Base-by-base conservation (phyloP, 768 basidiomycete genomes). In the Fomitopsis serialis region DNA sequence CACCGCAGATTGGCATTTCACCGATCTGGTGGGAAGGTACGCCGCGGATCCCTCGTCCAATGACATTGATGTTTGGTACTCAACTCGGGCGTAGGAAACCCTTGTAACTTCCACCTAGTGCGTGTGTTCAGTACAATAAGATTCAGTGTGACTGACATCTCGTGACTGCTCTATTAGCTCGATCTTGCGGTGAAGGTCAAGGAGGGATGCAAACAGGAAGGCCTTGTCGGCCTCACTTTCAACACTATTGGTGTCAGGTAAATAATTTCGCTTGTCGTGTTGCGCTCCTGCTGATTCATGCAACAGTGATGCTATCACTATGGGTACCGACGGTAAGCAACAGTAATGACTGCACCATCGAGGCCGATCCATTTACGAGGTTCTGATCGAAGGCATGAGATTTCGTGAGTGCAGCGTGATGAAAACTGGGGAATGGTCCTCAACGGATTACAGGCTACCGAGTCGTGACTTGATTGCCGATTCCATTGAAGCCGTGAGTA, bases 1-100 rank as follows among this genome's bases (percentile, higher is more conserved):
- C 45, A 22, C 15, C 58, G 21, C 64, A 92, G 87, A 85, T 94
- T 62, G 92, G 92, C 44, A 91, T 94, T 63, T 88, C 88, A 27
- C 85, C 89, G 2, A 78, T 92, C 49, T 94, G 91, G 91, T 94
- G 90, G 89, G 91, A 93, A 78, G 90, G 90, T 86, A 50, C 13
- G 58, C 48, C 44, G 21, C 34, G 12, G 36, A 24, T 2, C 40
- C n/a, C 67, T 63, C 58, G n/a, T 55, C 58, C 49, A 10, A 10
- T 46, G 43, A 11, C 52, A 40, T 49, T 52, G 21, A 48, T 37
- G 56, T 50, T 34, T 46, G 19, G 40, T 42, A 15, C 23, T 25
- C 48, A 17, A 29, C 29, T 22, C 10, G 15, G 4, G 23, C 17
- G n/a, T 56, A 86, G 89, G 90, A 36, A 93, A 92, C 66, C 90